Base-by-base conservation (phyloP, 352 stramenopile species). In the Globisporangium paroecandrum region DNA sequence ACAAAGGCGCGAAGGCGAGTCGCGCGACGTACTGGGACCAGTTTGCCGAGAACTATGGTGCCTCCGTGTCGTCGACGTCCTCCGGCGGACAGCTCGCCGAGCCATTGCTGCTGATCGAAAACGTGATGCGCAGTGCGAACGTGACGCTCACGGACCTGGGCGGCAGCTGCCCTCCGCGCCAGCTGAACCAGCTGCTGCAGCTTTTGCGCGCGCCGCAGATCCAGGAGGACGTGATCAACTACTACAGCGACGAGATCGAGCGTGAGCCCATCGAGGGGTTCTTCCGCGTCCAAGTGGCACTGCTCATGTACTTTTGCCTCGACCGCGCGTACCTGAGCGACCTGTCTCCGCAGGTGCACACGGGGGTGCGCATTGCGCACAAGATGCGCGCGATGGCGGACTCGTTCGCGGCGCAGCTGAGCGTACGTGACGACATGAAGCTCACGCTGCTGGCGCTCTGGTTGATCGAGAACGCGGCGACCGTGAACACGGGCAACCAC, bases 371-470 rank as follows among this genome's bases (percentile, higher is more conserved):
- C 10, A 82, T 94, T 57, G 80, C 83, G 57, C 75, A 80, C 27
- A 85, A 87, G 69, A 90, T 90, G 78, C 70, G 77, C 0, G 77
- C 73, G 20, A 69, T 91, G 25, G 84, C 82, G 13, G 81, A 92
- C 59, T 92, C 86, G 22, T 84, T 93, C 59, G 83, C 82, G 3
- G 82, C 83, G 15, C 78, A 90, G 58, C 76, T 94, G 29, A 87
- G 72, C 65, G 84, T 94, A 1, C 86, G 83, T 13, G 82, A 91
- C 51, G 85, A 94, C 72, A 94, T 94, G 84, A 91, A 91, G 67
- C 69, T 89, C 65, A 94, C 82, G 38, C 73, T 94, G 32, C 49
- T 93, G 8, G 87, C 87, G 41, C 71, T 94, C 24, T 94, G 87
- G 87, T 66, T 94, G 27, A 75, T 94, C 20, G 87, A 94, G 72